phyloP scores from a whole-genome alignment of 2,329 filamentous ascomycete genomes.

The Rhinocladiella similis region DNA sequence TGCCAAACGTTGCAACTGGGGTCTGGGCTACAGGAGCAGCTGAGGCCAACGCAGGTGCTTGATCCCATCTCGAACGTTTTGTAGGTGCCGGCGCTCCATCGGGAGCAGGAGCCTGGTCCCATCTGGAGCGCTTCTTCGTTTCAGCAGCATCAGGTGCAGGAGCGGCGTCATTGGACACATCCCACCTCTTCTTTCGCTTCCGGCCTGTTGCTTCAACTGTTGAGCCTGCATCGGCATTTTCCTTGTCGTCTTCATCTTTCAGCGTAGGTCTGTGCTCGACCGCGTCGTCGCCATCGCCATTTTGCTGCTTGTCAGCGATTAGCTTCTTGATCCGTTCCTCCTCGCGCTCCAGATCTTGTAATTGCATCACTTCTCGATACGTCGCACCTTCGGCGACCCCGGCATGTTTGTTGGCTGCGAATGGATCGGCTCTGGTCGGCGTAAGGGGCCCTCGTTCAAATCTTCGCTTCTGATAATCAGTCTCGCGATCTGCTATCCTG shows the following conservation, averaged over 20 bases:
- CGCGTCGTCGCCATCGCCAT: slow-evolving; percentile 39
- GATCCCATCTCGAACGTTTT: slow-evolving; percentile 87
- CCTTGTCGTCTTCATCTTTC: slow-evolving; percentile 65
- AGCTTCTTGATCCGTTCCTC: slow-evolving; percentile 81
- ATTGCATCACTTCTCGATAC: slow-evolving; percentile 88
- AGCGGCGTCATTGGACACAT: slow-evolving; percentile 64
- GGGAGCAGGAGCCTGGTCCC: slow-evolving; percentile 77
- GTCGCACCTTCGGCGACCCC: slow-evolving; percentile 65
- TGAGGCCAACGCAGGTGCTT: slow-evolving; percentile 67
- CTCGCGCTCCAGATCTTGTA: slow-evolving; percentile 87
- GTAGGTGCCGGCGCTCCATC: slow-evolving; percentile 61
- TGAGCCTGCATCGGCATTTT: slow-evolving; percentile 69
- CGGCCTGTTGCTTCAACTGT: slow-evolving; percentile 64
- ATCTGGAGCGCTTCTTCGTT: slow-evolving; percentile 77
- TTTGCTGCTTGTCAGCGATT: slow-evolving; percentile 72
- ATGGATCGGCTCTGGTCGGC: slow-evolving; percentile 81
- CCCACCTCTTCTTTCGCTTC: slow-evolving; percentile 95
- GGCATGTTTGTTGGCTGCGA: slow-evolving; percentile 71
- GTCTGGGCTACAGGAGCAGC: slow-evolving; percentile 70
- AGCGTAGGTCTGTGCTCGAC: slow-evolving; percentile 72
- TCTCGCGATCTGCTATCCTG: slow-evolving; percentile 88
- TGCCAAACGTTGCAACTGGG: slow-evolving; percentile 66
- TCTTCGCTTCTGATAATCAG: slow-evolving; percentile 94
- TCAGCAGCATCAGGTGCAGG: slow-evolving; percentile 55
- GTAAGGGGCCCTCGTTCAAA: slow-evolving; percentile 80